These are phyloP conservation scores for Pyricularia sp. DNA, from an alignment of 2,329 filamentous ascomycete genomes.

Conservation along the genomic window DNA sequence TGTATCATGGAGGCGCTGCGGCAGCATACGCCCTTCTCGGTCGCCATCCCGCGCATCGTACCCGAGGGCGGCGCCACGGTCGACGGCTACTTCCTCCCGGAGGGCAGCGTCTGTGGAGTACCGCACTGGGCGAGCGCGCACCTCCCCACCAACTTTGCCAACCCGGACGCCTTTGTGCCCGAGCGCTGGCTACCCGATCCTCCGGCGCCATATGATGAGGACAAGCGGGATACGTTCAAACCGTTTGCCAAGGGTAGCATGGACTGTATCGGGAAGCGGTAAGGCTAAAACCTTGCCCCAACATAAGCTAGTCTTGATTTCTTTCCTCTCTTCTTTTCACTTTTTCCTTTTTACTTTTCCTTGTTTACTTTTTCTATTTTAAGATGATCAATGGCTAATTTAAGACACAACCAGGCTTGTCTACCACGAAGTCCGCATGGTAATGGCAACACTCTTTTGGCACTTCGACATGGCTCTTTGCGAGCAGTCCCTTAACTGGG, in stretches of 20 bases:
- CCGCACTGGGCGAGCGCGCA: conserved; percentile 12
- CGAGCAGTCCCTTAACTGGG: background rate
- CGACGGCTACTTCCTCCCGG: conserved; percentile 22
- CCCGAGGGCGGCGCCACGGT: conserved; percentile 21
- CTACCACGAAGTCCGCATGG: conserved; percentile 25
- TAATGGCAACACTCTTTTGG: conserved; percentile 22
- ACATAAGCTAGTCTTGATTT: too few species aligned
- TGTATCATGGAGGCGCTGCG: conserved; percentile 26
- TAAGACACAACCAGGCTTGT: conserved; percentile 18
- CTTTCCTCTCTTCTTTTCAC: background rate
- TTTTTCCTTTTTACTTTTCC: background rate
- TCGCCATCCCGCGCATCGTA: conserved; percentile 19
- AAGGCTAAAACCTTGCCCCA: background rate
- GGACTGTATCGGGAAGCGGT: conserved; percentile 6
- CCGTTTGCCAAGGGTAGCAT: conserved; percentile 1
- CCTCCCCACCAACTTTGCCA: conserved; percentile 13
- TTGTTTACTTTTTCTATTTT: background rate
- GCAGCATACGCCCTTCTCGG: conserved; percentile 16
- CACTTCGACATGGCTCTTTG: conserved; percentile 24
- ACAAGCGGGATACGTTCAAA: background rate
- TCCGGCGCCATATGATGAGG: background rate
- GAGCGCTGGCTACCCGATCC: conserved; percentile 24
- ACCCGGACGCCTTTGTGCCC: conserved; percentile 19
- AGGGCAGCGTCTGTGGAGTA: conserved; percentile 22
- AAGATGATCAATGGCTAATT: background rate